These are phyloP conservation scores for Phaeoacremonium minimum DNA, from an alignment of 2,329 filamentous ascomycete genomes.

Conservation along the genomic window DNA sequence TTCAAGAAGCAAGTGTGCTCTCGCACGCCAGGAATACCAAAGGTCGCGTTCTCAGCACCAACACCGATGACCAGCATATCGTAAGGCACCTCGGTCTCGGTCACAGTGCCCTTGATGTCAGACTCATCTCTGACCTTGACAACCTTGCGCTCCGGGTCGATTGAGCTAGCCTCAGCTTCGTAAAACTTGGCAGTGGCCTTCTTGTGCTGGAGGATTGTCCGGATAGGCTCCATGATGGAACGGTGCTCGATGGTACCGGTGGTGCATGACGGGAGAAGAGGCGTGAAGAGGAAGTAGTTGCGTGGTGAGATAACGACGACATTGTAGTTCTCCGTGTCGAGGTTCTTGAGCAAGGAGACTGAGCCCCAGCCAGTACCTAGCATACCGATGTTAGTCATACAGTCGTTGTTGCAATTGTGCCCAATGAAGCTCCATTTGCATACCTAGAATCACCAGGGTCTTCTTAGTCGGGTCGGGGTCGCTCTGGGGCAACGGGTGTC, in stretches of 20 bases:
- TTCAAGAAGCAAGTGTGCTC: constrained; percentile 98
- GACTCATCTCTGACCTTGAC: constrained; percentile 89
- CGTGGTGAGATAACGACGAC: constrained; percentile 95
- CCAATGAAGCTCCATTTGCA: too few species aligned
- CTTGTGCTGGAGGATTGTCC: constrained; percentile 93
- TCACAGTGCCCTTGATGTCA: constrained; percentile 79
- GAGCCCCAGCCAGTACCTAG: constrained; percentile 92
- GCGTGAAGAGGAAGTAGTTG: constrained; percentile 99
- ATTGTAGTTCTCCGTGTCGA: constrained; percentile 99
- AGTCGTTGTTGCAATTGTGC: constrained; percentile 1
- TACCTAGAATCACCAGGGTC: constrained; percentile 93
- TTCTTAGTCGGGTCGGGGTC: constrained; percentile 86
- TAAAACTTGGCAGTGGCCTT: constrained; percentile 92
- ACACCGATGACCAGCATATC: constrained; percentile 98
- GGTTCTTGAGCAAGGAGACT: constrained; percentile 94
- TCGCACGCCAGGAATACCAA: constrained; percentile 91
- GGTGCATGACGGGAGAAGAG: constrained; percentile 93
- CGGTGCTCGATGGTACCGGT: constrained; percentile 97
- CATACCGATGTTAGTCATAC: constrained; percentile 15
- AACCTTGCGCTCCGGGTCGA: constrained; percentile 87
- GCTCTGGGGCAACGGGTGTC: constrained; percentile 76
- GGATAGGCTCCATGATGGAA: constrained; percentile 98
- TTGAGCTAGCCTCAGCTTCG: constrained; percentile 94
- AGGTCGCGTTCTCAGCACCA: constrained; percentile 96
- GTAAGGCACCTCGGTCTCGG: constrained; percentile 86